Evolutionary conservation across 2,329 filamentous ascomycete genomes (phyloP), one percentile per base, ranked within the genome.

Genomic region (Dothideomycetidae sp.): DNA sequence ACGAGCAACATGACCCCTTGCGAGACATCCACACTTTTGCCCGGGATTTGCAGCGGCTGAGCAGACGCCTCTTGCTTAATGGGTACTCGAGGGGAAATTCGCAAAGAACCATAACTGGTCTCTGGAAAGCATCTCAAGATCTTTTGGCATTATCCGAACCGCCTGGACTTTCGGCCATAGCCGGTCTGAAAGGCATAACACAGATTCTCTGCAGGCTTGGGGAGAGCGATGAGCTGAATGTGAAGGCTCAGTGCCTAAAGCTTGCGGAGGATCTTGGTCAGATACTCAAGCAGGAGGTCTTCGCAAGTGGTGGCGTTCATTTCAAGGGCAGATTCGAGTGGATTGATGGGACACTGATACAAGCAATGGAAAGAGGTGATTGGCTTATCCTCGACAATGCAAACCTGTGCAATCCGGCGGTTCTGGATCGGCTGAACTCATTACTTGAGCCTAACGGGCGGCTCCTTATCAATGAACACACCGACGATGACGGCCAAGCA

Each of bases 301-400:
- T 15, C 10, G 11, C 4, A 3, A n/a, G n/a, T n/a, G n/a, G n/a
- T n/a, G n/a, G n/a, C n/a, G n/a, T n/a, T n/a, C n/a, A n/a, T n/a
- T 4, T 78, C 14, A 78, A 78, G 44, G 83, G 85, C 14, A 78
- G 80, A 2, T 98, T 98, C 53, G 84, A 93, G 56, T 98, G 90
- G 90, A 75, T 93, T 2, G 88, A 98, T 54, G 90, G 92, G 40
- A 73, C 92, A 33, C 76, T 98, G 30, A 79, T 96, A 33, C 79
- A 85, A 49, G 88, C 90, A 29, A 66, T 96, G 9, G 71, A 92
- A 51, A 67, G 78, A 48, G 90, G 90, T 10, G 73, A 85, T 43
- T 98, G 90, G 90, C 67, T 98, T 12, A 78, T 98, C 9, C 73
- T 98, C 14, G 90, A 98, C 58, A 94, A 98, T 57, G 90, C 92